Conservation (phyloP, 2,329 filamentous ascomycete species). For the Verticillium nubilum region DNA sequence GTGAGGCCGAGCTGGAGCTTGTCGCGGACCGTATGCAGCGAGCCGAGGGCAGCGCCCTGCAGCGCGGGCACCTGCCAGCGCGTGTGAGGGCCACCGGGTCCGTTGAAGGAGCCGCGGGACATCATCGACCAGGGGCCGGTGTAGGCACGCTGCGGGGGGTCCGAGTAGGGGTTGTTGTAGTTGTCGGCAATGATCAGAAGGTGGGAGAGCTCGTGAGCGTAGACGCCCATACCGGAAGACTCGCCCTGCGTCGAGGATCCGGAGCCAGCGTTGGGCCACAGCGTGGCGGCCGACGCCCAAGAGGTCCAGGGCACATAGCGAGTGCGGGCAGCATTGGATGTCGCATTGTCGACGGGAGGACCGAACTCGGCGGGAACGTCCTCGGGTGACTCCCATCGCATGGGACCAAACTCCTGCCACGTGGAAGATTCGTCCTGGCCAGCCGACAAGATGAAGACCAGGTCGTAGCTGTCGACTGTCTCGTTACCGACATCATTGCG, state of each 20-base stretch:
- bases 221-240: conserved; percentile 46
- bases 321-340: conserved; percentile 39
- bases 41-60: conserved; percentile 42
- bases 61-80: conserved; percentile 46
- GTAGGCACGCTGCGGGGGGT: conserved; percentile 38
- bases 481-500: conserved; percentile 43
- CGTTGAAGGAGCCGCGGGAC: conserved; percentile 45
- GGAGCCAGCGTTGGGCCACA: conserved; percentile 48
- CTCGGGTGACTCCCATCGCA: conserved; percentile 41
- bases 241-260: conserved; percentile 49
- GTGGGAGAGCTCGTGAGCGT: conserved; percentile 47
- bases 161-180: conserved; percentile 47
- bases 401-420: conserved; percentile 53
- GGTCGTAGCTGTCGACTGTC: conserved; percentile 40
- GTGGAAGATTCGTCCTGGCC: conserved; percentile 50
- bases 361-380: conserved; percentile 44
- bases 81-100: conserved; percentile 46
- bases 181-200: conserved; percentile 48
- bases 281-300: conserved; percentile 42
- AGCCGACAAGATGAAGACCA: conserved; percentile 48
- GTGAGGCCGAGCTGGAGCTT: conserved; percentile 46
- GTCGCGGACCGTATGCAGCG: conserved; percentile 46
- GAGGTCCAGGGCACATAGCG: conserved; percentile 49
- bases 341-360: conserved; percentile 26
- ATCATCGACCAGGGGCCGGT: conserved; percentile 50